These are phyloP conservation scores for Euphorbia lathyris DNA, from an alignment of 345 rosid species.

Conservation along the genomic window DNA sequence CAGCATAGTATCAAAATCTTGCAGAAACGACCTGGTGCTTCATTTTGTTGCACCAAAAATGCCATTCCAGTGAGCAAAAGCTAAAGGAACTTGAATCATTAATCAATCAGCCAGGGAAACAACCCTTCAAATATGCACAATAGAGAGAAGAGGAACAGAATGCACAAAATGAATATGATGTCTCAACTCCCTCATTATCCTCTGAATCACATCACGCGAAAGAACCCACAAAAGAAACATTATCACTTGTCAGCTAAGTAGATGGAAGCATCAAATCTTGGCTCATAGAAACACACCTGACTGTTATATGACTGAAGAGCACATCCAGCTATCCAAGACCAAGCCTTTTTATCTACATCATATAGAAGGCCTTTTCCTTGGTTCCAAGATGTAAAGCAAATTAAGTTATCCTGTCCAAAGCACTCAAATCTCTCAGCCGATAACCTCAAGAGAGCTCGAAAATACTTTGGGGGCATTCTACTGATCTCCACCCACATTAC, in stretches of 20 bases:
- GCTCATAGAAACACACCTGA: conserved; percentile 96
- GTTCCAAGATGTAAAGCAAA: conserved; percentile 98
- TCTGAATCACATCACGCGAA: not conserved
- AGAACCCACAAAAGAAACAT: not conserved
- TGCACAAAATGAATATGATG: conserved; percentile 13
- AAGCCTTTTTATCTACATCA: conserved; percentile 82
- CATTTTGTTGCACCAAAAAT: not conserved
- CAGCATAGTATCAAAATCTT: not conserved
- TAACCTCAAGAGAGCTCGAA: conserved; percentile 75
- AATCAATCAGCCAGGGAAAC: conserved; percentile 7
- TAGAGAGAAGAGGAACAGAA: not conserved
- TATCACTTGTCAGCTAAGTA: conserved; percentile 20
- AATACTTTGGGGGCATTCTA: conserved; percentile 92
- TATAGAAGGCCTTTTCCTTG: conserved; percentile 90
- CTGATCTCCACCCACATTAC: conserved; percentile 83
- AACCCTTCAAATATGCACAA: conserved; percentile 6
- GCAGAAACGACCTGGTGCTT: conserved; percentile 17
- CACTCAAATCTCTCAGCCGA: conserved; percentile 98
- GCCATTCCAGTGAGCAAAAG: conserved; percentile 3
- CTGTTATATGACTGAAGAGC: conserved; percentile 95
- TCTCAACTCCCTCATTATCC: conserved; percentile 7
- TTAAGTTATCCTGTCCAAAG: conserved; percentile 93
- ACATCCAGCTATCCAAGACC: conserved; percentile 97
- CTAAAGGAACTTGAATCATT: conserved; percentile 7
- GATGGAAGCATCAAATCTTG: conserved; percentile 83